Evolutionary conservation across 2,329 filamentous ascomycete genomes (phyloP).

Genomic region (Microascus cirrosus): DNA sequence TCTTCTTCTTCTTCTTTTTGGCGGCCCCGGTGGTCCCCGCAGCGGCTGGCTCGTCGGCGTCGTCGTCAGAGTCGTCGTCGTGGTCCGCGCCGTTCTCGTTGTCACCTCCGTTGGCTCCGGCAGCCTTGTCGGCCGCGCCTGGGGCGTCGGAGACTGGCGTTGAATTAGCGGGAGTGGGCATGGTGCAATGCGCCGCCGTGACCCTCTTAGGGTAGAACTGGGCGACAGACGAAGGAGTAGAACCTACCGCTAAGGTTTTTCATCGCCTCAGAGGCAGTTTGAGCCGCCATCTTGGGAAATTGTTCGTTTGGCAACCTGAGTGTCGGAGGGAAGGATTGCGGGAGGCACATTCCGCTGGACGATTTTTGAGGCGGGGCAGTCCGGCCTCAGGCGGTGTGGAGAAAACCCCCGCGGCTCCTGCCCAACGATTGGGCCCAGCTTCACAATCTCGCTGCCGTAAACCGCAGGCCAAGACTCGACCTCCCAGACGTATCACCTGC

Average conservation of each 20-base stretch:
- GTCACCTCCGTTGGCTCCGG: constrained; percentile 16
- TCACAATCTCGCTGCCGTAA: no score
- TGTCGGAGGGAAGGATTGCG: not conserved
- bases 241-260: constrained; percentile 14
- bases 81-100: constrained; percentile 25
- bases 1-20: constrained; percentile 65
- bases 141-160: constrained; percentile 19
- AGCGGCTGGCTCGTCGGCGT: constrained; percentile 25
- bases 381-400: not conserved
- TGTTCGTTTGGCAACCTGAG: not conserved
- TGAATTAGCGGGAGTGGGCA: not conserved
- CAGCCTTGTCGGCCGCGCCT: constrained; percentile 19
- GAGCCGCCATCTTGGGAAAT: constrained; percentile 13
- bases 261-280: constrained; percentile 15
- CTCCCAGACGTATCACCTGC: not conserved
- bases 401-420: no score
- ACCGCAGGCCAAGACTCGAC: not conserved
- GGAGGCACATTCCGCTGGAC: not conserved
- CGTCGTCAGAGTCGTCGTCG: constrained; percentile 39
- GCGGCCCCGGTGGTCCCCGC: constrained; percentile 10
- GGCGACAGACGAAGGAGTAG: not conserved
- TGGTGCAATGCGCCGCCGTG: not conserved
- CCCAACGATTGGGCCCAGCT: no score
- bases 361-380: not conserved
- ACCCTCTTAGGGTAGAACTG: no score